Percentiles rank a stretch among this genome's conserved stretches.
Evolutionary conservation across 2,329 filamentous ascomycete genomes (phyloP).

Genomic region (Nigrospora osmanthi): DNA sequence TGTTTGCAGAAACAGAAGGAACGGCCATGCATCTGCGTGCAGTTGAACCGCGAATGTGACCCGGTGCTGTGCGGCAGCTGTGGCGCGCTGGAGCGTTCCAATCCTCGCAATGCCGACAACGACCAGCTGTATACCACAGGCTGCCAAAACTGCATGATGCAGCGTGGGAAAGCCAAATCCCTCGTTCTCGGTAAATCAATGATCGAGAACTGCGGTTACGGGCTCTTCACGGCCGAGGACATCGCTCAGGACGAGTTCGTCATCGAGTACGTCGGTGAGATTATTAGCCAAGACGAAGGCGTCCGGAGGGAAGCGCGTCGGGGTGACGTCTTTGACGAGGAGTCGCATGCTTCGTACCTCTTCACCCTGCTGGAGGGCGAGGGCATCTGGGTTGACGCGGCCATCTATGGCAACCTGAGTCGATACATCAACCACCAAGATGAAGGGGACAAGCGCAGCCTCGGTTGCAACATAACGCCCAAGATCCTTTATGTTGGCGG

Average conservation of each 20-base stretch:
- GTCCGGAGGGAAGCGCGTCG: slow-evolving; percentile 57
- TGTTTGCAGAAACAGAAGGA: slow-evolving; percentile 50
- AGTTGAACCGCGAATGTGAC: slow-evolving; percentile 73
- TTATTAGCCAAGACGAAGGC: slow-evolving; percentile 63
- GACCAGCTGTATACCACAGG: slow-evolving; percentile 46
- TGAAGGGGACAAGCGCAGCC: slow-evolving; percentile 36
- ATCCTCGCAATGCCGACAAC: slow-evolving; percentile 58
- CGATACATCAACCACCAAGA: slow-evolving; percentile 77
- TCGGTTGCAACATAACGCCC: slow-evolving; percentile 53
- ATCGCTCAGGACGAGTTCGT: slow-evolving; percentile 65
- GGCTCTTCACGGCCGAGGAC: slow-evolving; percentile 63
- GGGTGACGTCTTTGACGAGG: slow-evolving; percentile 54
- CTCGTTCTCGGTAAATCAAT: slow-evolving; percentile 64
- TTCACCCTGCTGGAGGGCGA: slow-evolving; percentile 53
- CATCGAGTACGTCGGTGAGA: slow-evolving; percentile 74
- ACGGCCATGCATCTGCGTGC: slow-evolving; percentile 60
- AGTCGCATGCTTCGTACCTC: slow-evolving; percentile 56
- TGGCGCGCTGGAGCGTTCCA: slow-evolving; percentile 59
- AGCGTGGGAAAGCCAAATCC: slow-evolving; percentile 57
- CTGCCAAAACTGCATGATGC: slow-evolving; percentile 67
- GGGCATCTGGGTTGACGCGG: slow-evolving; percentile 65
- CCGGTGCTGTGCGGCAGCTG: slow-evolving; percentile 66
- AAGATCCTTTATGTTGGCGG: slow-evolving; percentile 67
- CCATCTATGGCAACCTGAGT: slow-evolving; percentile 70
- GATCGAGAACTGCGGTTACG: slow-evolving; percentile 63